These are phyloP conservation scores for Claviceps maximensis DNA, from an alignment of 2,329 filamentous ascomycete species.

Conservation along the genomic window DNA sequence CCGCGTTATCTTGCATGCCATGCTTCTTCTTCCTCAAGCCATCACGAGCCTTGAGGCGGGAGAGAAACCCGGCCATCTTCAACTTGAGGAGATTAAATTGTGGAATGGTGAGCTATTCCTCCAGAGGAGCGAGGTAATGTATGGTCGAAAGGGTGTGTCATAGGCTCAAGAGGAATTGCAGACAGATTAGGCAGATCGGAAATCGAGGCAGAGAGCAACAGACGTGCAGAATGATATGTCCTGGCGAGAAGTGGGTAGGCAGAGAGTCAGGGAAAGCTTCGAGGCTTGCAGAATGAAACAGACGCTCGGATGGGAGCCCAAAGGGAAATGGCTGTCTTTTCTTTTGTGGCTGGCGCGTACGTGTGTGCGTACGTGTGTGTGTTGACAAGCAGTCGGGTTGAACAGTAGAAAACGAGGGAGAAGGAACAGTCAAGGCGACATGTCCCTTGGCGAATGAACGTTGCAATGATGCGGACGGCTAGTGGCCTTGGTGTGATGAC, in stretches of 20 bases:
- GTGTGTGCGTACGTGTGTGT: neutral
- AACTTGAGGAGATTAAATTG: neutral
- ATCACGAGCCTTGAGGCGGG: conserved; percentile 64
- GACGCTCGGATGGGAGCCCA: neutral
- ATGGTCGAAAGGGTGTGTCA: neutral
- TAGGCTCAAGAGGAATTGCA: neutral
- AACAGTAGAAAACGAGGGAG: neutral
- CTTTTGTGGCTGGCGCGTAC: neutral
- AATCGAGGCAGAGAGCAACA: neutral
- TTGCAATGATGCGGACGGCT: conserved; percentile 1
- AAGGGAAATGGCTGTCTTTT: neutral
- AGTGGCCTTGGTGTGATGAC: conserved; percentile 1
- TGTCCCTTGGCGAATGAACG: neutral
- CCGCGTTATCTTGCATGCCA: conserved; percentile 32
- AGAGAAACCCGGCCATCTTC: conserved; percentile 46
- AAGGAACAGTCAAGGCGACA: neutral
- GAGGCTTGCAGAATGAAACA: neutral
- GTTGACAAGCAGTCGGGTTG: neutral
- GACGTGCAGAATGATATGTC: neutral
- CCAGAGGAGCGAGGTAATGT: neutral
- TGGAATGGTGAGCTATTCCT: neutral
- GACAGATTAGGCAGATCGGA: neutral
- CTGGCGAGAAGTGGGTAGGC: neutral
- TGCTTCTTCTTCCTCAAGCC: conserved; percentile 56
- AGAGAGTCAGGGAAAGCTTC: neutral